These are phyloP conservation scores for Knufia petricola DNA, from an alignment of 2,329 filamentous ascomycete species.

Conservation along the genomic window DNA sequence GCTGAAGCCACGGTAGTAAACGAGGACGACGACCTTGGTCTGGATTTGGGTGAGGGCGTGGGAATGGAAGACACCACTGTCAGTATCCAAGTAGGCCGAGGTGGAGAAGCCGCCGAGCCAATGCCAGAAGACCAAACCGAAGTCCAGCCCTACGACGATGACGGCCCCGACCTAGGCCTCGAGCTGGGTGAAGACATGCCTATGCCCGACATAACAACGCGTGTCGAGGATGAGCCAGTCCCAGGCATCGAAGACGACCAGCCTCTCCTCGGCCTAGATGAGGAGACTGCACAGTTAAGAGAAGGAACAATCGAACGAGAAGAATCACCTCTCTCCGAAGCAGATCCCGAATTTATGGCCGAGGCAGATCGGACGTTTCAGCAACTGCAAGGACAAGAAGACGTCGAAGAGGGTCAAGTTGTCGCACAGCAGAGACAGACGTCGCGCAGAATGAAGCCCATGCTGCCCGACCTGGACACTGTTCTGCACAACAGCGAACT, in stretches of 20 bases:
- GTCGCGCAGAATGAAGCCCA: slow-evolving; percentile 68
- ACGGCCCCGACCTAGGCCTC: slow-evolving; percentile 45
- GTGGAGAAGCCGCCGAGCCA: slow-evolving; percentile 69
- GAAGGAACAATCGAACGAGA: slow-evolving; percentile 27
- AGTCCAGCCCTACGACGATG: slow-evolving; percentile 43
- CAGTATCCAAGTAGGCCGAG: slow-evolving; percentile 83
- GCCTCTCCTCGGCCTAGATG: slow-evolving; percentile 33
- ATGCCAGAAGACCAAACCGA: slow-evolving; percentile 59
- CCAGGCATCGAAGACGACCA: slow-evolving; percentile 45
- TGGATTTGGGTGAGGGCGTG: slow-evolving; percentile 60
- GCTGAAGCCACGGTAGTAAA: slow-evolving; percentile 38
- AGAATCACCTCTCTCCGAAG: slow-evolving; percentile 46
- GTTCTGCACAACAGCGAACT: slow-evolving; percentile 68
- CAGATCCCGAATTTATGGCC: slow-evolving; percentile 42
- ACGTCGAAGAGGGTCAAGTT: slow-evolving; percentile 43
- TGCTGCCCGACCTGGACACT: slow-evolving; percentile 72
- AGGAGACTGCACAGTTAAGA: slow-evolving; percentile 40
- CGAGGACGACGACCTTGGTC: slow-evolving; percentile 58
- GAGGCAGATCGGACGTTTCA: slow-evolving; percentile 57
- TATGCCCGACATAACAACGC: slow-evolving; percentile 33
- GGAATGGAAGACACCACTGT: slow-evolving; percentile 55
- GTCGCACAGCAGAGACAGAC: slow-evolving; percentile 58
- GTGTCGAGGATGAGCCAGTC: slow-evolving; percentile 51
- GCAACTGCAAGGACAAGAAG: slow-evolving; percentile 36
- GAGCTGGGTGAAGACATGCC: slow-evolving; percentile 41